Evolutionary conservation across 257 asterid genomes (phyloP), one percentile per base, ranked within the genome.

Genomic region (Solanum appendiculatum): DNA sequence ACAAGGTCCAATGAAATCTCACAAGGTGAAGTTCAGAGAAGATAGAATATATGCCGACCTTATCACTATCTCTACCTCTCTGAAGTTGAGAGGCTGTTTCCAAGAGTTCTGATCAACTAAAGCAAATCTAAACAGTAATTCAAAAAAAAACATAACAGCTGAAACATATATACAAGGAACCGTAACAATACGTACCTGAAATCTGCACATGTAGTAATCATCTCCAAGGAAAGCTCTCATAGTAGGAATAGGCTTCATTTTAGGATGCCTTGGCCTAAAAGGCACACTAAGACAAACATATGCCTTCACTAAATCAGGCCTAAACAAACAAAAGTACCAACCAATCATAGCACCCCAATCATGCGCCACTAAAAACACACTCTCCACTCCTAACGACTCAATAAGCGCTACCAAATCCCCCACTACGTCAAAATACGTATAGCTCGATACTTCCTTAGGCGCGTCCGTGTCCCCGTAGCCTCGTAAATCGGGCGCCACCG

Each of bases 271-370:
- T 5, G 98, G 98, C 6, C 97, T 89, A 73, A 93, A 96, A 46
- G 98, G 98, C 48, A 96, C 98, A 20, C 95, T 88, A 4, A 95
- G 86, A 0, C 93, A 85, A 21, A 92, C 98, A 70, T 82, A 95
- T 0, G 95, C 98, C 90, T 86, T 95, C 3, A 96, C 94, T 92
- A 94, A n/a, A 66, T 95, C 99, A 0, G 98, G 98, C 13, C 99
- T 88, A 85, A 95, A 96, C 58, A 90, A 80, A 91, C 99, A 94
- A 75, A 92, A 83, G 60, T 93, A 91, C 96, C 99, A 97, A 3
- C 66, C 99, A 0, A 97, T 69, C 93, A 97, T 91, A 44, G 99
- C 98, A 4, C 99, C 99, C 99, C 99, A 97, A 85, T 95, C 98
- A 73, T 97, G 98, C 2, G 95, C 99, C 91, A 95, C 99, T 86